These are phyloP conservation scores for Trichosanthes cucumerina DNA, from an alignment of 306 rosid genomes.

Conservation along the genomic window DNA sequence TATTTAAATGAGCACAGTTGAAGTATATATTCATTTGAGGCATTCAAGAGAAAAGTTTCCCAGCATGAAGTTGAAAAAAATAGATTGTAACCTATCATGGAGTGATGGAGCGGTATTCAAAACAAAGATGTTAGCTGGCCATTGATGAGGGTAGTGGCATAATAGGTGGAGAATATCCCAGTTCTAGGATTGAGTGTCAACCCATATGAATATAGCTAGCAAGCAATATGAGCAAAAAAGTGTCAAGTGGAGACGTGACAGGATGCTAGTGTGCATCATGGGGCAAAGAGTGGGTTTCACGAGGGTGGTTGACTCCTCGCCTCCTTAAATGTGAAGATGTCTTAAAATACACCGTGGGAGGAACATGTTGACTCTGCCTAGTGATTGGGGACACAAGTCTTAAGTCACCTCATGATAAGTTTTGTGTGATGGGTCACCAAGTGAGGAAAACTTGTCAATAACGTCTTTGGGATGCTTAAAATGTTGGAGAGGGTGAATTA, in stretches of 20 bases:
- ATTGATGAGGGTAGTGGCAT: not conserved
- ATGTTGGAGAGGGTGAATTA: not conserved
- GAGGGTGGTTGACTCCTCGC: not conserved
- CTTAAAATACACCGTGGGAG: not conserved
- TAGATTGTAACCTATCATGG: not conserved
- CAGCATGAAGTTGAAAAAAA: not conserved
- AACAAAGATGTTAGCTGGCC: not conserved
- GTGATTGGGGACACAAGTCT: not conserved
- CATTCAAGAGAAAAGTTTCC: not conserved
- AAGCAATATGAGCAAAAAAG: not conserved
- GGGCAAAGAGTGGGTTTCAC: not conserved
- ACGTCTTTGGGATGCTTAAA: not conserved
- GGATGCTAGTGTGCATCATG: not conserved
- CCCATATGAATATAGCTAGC: not conserved
- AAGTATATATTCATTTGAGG: not conserved
- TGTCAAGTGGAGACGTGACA: not conserved
- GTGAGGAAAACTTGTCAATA: not conserved
- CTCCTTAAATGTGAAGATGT: not conserved
- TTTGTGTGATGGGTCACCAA: not conserved
- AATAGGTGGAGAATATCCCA: not conserved
- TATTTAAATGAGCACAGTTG: not conserved
- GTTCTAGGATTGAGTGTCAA: not conserved
- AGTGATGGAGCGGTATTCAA: not conserved
- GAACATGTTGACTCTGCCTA: not conserved
- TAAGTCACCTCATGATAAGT: not conserved